A percentile compares a stretch with the other conserved stretches of the same genome.
phyloP scores from a whole-genome alignment of 352 stramenopile species.

The Globisporangium cylindrosporum region DNA sequence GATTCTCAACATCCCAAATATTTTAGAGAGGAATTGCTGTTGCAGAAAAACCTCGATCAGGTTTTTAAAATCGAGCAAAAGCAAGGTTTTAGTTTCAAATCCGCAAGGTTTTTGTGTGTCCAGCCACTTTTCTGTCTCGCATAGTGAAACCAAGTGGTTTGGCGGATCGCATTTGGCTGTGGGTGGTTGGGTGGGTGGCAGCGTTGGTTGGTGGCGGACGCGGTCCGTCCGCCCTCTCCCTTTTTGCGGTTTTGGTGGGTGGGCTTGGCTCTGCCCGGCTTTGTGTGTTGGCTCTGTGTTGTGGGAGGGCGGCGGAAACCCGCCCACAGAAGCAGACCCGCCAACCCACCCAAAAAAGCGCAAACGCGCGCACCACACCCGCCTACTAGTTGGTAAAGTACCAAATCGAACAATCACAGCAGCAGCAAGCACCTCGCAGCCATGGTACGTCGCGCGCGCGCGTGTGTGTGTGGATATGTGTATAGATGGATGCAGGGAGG shows the following conservation, averaged over 20 bases:
- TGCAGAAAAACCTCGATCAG: too few relatives aligned
- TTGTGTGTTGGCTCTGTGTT: constrained; percentile 1
- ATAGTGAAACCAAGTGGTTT: background rate
- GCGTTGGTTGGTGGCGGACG: constrained; percentile 40
- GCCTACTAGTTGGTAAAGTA: constrained; percentile 24
- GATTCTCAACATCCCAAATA: too few relatives aligned
- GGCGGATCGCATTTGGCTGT: background rate
- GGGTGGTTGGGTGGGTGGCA: constrained; percentile 13
- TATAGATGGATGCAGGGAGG: constrained; percentile 3
- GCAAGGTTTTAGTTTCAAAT: too few relatives aligned
- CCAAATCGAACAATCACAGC: constrained; percentile 21
- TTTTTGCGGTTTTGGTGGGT: constrained; percentile 22
- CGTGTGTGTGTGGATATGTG: background rate
- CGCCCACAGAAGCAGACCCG: background rate
- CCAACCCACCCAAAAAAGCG: background rate
- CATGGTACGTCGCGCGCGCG: constrained; percentile 19
- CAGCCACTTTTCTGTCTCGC: background rate
- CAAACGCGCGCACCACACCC: constrained; percentile 7
- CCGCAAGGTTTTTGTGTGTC: too few relatives aligned
- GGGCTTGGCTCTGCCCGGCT: background rate
- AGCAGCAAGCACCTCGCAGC: constrained; percentile 8
- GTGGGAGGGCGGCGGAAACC: constrained; percentile 1
- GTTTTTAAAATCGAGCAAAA: too few relatives aligned
- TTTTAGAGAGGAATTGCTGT: too few relatives aligned
- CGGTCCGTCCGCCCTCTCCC: constrained; percentile 17